phyloP scores from a whole-genome alignment of 805 yeast genomes.

The Saccharomycopsis amapae region DNA sequence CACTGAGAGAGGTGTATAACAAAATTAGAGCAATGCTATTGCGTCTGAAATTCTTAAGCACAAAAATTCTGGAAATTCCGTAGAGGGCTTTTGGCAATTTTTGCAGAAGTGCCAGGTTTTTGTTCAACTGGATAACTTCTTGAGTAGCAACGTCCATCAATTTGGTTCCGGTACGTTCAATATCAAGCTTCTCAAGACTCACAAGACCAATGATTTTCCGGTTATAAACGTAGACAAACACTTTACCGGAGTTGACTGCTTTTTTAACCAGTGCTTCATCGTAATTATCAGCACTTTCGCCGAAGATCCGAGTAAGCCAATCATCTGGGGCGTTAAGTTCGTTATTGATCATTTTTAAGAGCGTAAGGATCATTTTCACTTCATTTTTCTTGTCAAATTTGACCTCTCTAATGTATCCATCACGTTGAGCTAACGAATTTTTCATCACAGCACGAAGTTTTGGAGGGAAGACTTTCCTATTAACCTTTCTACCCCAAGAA shows the following conservation, averaged over 20 bases:
- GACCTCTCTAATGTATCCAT: constrained; percentile 33
- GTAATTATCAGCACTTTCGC: background rate
- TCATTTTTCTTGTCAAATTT: constrained; percentile 29
- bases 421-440: background rate
- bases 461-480: constrained; percentile 2
- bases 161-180: background rate
- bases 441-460: background rate
- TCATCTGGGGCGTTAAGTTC: constrained; percentile 54
- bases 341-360: constrained; percentile 48
- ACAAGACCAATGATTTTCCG: constrained; percentile 49
- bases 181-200: constrained; percentile 33
- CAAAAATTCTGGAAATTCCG: constrained; percentile 47
- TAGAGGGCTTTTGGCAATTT: constrained; percentile 18
- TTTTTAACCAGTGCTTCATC: constrained; percentile 8
- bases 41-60: constrained; percentile 38
- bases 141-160: constrained; percentile 17
- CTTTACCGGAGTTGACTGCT: constrained; percentile 32
- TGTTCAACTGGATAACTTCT: constrained; percentile 5
- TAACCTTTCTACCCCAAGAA: constrained; percentile 30
- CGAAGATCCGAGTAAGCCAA: constrained; percentile 27
- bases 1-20: constrained; percentile 35
- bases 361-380: constrained; percentile 31
- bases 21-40: constrained; percentile 43
- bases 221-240: constrained; percentile 43
- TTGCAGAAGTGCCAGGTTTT: background rate